These are phyloP conservation scores for Neospora caninum DNA, from an alignment of 169 alveolate species.

Conservation along the genomic window DNA sequence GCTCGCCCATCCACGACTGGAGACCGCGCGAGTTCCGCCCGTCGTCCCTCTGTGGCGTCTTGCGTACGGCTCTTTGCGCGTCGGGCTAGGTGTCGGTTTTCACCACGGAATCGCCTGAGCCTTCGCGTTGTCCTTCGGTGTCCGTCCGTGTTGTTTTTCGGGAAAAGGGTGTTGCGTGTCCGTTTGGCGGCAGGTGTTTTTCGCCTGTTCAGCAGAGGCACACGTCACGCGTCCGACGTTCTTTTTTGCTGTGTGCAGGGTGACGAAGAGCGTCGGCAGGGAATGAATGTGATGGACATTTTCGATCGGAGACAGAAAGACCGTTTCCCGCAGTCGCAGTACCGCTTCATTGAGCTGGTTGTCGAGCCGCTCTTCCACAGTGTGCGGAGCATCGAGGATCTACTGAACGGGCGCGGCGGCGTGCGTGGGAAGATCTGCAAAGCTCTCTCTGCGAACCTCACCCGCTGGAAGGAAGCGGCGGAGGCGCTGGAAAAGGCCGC, in stretches of 20 bases:
- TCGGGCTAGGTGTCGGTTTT: too few species aligned
- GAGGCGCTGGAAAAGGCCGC: not conserved
- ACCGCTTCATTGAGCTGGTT: slow-evolving; percentile 17
- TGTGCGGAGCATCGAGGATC: not conserved
- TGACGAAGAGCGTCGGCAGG: slow-evolving; percentile 36
- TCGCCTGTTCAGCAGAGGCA: too few species aligned
- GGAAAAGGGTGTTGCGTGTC: too few species aligned
- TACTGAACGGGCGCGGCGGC: slow-evolving; percentile 46
- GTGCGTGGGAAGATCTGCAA: not conserved
- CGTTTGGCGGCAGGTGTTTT: too few species aligned
- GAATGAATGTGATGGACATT: not conserved
- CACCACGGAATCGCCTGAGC: too few species aligned
- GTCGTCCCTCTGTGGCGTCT: too few species aligned
- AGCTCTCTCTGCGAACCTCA: not conserved
- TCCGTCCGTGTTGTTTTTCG: too few species aligned
- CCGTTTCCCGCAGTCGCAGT: slow-evolving; percentile 36
- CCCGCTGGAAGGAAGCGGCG: not conserved
- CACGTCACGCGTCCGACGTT: too few species aligned
- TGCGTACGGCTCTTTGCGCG: too few species aligned
- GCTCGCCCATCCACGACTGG: too few species aligned
- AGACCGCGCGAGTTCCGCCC: too few species aligned
- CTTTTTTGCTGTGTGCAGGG: slow-evolving; percentile 16
- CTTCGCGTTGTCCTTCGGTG: too few species aligned
- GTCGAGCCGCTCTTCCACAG: slow-evolving; percentile 19
- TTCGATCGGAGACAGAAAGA: not conserved